Conservation (phyloP, 495 filamentous ascomycete genomes). For the Hypoxylon fuscum region DNA sequence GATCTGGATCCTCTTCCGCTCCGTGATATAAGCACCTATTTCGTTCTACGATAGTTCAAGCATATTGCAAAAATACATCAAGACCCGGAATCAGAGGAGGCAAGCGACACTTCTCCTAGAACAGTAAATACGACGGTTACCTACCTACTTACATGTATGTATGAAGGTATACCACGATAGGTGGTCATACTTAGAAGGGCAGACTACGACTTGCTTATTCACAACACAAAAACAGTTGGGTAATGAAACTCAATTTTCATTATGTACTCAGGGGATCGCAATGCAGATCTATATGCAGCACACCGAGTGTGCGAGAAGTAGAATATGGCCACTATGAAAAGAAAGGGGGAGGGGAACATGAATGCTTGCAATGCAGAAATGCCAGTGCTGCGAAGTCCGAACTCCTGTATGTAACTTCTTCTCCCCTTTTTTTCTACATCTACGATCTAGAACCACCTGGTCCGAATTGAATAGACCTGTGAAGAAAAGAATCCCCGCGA, state of each 20-base stretch:
- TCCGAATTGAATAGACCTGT: not conserved
- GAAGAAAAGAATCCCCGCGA: slow-evolving; percentile 16
- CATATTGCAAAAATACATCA: no score
- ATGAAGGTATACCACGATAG: no score
- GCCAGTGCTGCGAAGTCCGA: slow-evolving; percentile 7
- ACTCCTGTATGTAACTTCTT: slow-evolving; percentile 20
- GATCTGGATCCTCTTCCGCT: no score
- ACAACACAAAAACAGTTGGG: not conserved
- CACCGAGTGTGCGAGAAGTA: not conserved
- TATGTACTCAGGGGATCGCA: slow-evolving; percentile 13
- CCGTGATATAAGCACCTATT: no score
- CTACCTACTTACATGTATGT: no score
- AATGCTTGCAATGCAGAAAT: slow-evolving; percentile 13
- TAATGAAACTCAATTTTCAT: slow-evolving; percentile 2
- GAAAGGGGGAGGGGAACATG: slow-evolving; percentile 1
- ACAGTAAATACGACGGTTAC: no score
- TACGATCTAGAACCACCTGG: slow-evolving; percentile 16
- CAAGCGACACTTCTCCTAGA: no score
- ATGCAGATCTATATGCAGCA: slow-evolving; percentile 30
- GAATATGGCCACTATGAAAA: not conserved
- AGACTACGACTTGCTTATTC: not conserved
- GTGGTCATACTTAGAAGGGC: not conserved
- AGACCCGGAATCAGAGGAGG: no score
- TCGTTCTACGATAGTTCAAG: no score
- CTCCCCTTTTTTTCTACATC: slow-evolving; percentile 15